Evolutionary conservation across 768 basidiomycete genomes (phyloP).

Genomic region (Dentipellis sp.): DNA sequence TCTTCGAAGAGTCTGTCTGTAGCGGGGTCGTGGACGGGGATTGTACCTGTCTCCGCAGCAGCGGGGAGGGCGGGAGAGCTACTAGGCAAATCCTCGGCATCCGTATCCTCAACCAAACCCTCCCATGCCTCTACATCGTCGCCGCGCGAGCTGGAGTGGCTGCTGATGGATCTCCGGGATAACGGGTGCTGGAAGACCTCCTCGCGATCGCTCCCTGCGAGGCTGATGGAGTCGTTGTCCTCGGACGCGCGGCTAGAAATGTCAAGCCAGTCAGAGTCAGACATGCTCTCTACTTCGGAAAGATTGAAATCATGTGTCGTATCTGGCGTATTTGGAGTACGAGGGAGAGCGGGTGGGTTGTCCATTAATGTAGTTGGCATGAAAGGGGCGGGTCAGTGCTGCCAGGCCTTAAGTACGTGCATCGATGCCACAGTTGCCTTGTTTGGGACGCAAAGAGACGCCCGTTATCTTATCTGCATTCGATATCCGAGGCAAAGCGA

Average conservation of each 20-base stretch:
- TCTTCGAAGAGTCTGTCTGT: slow-evolving; percentile 40
- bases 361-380: slow-evolving; percentile 11
- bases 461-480: neutral
- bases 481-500: neutral
- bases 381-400: slow-evolving; percentile 10
- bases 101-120: slow-evolving; percentile 57
- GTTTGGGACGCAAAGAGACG: slow-evolving; percentile 6
- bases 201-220: slow-evolving; percentile 55
- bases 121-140: slow-evolving; percentile 74
- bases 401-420: slow-evolving; percentile 7
- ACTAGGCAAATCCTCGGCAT: slow-evolving; percentile 32
- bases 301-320: slow-evolving; percentile 27
- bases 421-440: slow-evolving; percentile 14
- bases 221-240: slow-evolving; percentile 59
- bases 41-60: slow-evolving; percentile 4
- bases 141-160: slow-evolving; percentile 57
- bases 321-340: slow-evolving; percentile 20
- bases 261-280: slow-evolving; percentile 83
- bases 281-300: slow-evolving; percentile 58
- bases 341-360: slow-evolving; percentile 14
- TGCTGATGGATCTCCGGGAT: slow-evolving; percentile 63
- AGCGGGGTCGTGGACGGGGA: neutral
- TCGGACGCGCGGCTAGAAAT: slow-evolving; percentile 64
- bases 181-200: slow-evolving; percentile 39
- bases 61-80: slow-evolving; percentile 17